These are phyloP conservation scores for Lolium perenne DNA, from an alignment of 176 grass and related monocot species.

Conservation along the genomic window DNA sequence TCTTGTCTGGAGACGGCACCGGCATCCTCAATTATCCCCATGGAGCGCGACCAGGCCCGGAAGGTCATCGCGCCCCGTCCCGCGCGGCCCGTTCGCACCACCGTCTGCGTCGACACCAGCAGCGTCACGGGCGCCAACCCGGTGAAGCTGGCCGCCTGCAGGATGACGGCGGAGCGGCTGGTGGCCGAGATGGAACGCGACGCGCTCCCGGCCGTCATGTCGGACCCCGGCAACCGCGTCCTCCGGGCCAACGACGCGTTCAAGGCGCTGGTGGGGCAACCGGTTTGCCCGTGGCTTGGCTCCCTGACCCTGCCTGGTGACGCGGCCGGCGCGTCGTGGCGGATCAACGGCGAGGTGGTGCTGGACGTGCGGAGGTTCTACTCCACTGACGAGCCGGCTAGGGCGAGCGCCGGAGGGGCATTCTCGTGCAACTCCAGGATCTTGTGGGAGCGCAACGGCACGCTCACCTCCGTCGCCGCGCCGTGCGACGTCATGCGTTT, in stretches of 20 bases:
- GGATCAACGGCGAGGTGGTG: conserved; percentile 34
- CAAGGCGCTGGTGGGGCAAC: conserved; percentile 30
- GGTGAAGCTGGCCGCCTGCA: neutral
- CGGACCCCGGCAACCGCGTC: neutral
- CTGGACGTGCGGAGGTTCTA: neutral
- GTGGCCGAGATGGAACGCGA: conserved; percentile 1
- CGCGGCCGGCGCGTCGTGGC: neutral
- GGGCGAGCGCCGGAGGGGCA: neutral
- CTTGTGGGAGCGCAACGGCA: conserved; percentile 16
- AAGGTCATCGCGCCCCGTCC: conserved; percentile 24
- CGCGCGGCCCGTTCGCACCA: conserved; percentile 8
- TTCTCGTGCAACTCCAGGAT: conserved; percentile 45
- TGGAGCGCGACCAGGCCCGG: conserved; percentile 5
- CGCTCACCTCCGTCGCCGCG: conserved; percentile 10
- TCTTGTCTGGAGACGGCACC: neutral
- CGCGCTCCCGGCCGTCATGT: conserved; percentile 22
- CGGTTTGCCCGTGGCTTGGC: conserved; percentile 37
- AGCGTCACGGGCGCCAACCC: neutral
- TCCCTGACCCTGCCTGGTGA: neutral
- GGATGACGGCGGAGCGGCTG: conserved; percentile 12
- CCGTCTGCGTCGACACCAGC: conserved; percentile 35
- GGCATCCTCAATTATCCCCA: neutral
- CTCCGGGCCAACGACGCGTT: conserved; percentile 19
- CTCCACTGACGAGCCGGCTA: neutral
- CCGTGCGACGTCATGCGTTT: conserved; percentile 33